phyloP scores from a whole-genome alignment of 1,284 basidiomycete genomes.

The Farysia itapuensis region DNA sequence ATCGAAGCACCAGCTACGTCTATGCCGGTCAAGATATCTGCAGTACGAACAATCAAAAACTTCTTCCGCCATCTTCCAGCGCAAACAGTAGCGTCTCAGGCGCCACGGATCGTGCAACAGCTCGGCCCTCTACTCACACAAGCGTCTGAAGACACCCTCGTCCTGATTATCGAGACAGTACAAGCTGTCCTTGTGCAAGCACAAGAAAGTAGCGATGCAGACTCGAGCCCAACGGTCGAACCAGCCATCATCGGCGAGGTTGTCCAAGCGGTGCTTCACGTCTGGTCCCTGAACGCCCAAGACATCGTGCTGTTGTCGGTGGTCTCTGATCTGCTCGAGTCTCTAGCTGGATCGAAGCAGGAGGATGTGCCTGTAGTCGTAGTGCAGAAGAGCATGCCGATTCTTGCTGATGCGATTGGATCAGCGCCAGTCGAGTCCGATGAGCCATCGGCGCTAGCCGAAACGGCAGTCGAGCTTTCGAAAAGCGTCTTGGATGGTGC shows the following conservation, averaged over 20 bases:
- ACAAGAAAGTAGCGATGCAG: slow-evolving; percentile 63
- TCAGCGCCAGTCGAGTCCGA: slow-evolving; percentile 36
- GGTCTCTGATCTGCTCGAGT: slow-evolving; percentile 76
- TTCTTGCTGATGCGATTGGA: slow-evolving; percentile 70
- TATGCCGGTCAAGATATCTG: slow-evolving; percentile 87
- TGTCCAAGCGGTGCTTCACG: slow-evolving; percentile 66
- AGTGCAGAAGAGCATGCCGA: slow-evolving; percentile 73
- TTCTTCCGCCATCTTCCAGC: slow-evolving; percentile 64
- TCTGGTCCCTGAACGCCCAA: slow-evolving; percentile 70
- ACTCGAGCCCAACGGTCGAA: slow-evolving; percentile 9
- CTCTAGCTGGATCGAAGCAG: slow-evolving; percentile 63
- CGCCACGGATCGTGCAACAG: slow-evolving; percentile 75
- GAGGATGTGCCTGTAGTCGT: slow-evolving; percentile 71
- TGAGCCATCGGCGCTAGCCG: slow-evolving; percentile 24
- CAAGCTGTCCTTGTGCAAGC: slow-evolving; percentile 75
- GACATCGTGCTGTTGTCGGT: slow-evolving; percentile 87
- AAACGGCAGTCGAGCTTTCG: slow-evolving; percentile 68
- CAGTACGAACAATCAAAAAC: slow-evolving; percentile 65
- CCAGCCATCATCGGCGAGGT: slow-evolving; percentile 38
- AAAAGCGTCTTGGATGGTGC: slow-evolving; percentile 70
- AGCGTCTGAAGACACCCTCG: slow-evolving; percentile 82
- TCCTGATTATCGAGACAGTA: slow-evolving; percentile 83
- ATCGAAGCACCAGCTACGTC: slow-evolving; percentile 73
- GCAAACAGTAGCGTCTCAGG: slow-evolving; percentile 68
- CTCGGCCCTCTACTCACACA: slow-evolving; percentile 79